Evolutionary conservation across 345 rosid species (phyloP).

Genomic region (Murraya koenigii): DNA sequence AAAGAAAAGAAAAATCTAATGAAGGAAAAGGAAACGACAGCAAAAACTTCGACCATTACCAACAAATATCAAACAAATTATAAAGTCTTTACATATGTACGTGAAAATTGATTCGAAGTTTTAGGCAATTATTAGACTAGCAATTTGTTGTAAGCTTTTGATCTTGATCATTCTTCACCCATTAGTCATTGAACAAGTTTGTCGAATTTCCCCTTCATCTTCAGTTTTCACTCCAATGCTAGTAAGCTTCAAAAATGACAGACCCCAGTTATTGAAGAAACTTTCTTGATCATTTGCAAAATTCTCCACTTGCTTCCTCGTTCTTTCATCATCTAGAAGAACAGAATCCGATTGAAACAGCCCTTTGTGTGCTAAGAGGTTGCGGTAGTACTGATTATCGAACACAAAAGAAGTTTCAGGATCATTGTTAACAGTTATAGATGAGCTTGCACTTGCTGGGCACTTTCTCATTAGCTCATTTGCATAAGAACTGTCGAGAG

Average conservation of each 20-base stretch:
- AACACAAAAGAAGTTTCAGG: conserved; percentile 54
- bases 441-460: conserved; percentile 39
- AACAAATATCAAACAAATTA: background rate
- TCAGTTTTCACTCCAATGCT: conserved; percentile 60
- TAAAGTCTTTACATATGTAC: background rate
- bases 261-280: conserved; percentile 60
- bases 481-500: conserved; percentile 54
- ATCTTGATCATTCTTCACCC: background rate
- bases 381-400: conserved; percentile 66
- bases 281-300: conserved; percentile 51
- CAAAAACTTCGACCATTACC: too few relatives aligned
- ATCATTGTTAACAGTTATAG: conserved; percentile 53
- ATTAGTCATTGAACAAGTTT: conserved; percentile 47
- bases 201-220: conserved; percentile 68
- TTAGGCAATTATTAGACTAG: background rate
- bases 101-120: background rate
- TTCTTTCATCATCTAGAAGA: conserved; percentile 47
- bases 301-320: conserved; percentile 49
- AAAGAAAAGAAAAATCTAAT: too few relatives aligned
- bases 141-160: background rate
- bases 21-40: background rate
- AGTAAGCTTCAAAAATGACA: conserved; percentile 72
- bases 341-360: conserved; percentile 75
- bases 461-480: conserved; percentile 46
- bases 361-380: conserved; percentile 53